phyloP scores from a whole-genome alignment of 2,329 filamentous ascomycete genomes.

The Davidsoniella australis region DNA sequence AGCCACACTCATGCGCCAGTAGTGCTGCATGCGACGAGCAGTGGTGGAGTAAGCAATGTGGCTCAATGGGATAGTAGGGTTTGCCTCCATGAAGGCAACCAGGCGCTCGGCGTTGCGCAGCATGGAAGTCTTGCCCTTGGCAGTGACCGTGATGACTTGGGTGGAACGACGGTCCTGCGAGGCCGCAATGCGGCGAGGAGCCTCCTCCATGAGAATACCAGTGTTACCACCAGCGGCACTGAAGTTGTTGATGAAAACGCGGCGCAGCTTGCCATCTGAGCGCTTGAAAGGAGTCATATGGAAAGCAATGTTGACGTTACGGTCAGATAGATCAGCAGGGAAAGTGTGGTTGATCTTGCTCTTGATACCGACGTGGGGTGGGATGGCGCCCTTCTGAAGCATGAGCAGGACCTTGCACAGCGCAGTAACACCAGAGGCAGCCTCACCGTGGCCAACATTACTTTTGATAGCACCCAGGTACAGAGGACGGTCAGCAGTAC shows the following conservation, averaged over 20 bases:
- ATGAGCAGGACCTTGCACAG: conserved; percentile 49
- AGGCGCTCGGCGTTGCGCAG: conserved; percentile 39
- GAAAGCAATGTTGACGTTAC: conserved; percentile 42
- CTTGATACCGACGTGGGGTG: conserved; percentile 53
- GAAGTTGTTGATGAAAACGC: conserved; percentile 50
- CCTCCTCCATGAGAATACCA: conserved; percentile 47
- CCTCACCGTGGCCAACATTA: conserved; percentile 46
- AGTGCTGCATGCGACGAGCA: conserved; percentile 44
- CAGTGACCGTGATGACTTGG: conserved; percentile 43
- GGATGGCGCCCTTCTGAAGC: conserved; percentile 44
- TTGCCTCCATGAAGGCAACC: conserved; percentile 33
- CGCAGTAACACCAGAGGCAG: conserved; percentile 43
- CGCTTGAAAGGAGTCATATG: conserved; percentile 34
- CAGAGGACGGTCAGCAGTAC: conserved; percentile 33
- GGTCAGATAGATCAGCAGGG: conserved; percentile 36
- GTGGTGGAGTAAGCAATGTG: conserved; percentile 51
- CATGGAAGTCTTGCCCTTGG: conserved; percentile 37
- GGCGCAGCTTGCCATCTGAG: conserved; percentile 28
- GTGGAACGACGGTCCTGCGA: conserved; percentile 33
- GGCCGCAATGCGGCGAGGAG: conserved; percentile 31
- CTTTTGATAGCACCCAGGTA: conserved; percentile 47
- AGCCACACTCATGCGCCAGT: conserved; percentile 34
- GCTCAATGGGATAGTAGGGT: conserved; percentile 35
- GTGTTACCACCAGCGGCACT: conserved; percentile 58
- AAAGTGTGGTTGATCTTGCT: conserved; percentile 42